These are phyloP conservation scores for Dendryphion nanum DNA, from an alignment of 2,329 filamentous ascomycete genomes.

Conservation along the genomic window DNA sequence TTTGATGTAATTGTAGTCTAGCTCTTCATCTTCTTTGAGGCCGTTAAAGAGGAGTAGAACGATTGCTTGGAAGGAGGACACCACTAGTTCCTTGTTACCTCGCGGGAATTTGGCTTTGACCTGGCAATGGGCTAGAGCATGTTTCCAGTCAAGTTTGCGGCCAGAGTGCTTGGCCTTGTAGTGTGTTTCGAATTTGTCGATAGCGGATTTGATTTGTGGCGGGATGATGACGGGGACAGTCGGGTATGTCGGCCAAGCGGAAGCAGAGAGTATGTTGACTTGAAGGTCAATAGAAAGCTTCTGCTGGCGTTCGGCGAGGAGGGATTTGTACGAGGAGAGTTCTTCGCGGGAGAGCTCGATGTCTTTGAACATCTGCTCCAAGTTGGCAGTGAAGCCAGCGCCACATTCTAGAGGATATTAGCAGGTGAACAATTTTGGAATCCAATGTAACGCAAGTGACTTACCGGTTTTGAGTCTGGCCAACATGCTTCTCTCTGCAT, in stretches of 20 bases:
- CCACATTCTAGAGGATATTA: constrained; percentile 69
- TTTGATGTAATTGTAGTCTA: constrained; percentile 75
- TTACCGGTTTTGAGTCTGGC: constrained; percentile 74
- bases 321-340: constrained; percentile 79
- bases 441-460: background rate
- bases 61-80: constrained; percentile 89
- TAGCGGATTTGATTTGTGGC: constrained; percentile 68
- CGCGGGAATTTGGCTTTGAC: constrained; percentile 77
- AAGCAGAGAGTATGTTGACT: constrained; percentile 86
- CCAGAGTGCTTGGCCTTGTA: constrained; percentile 91
- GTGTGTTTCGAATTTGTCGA: constrained; percentile 77
- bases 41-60: constrained; percentile 89
- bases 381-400: constrained; percentile 89
- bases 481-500: constrained; percentile 95
- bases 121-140: constrained; percentile 86
- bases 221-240: constrained; percentile 76
- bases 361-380: constrained; percentile 99
- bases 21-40: constrained; percentile 57
- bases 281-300: constrained; percentile 67
- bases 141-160: constrained; percentile 85
- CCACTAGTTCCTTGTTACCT: constrained; percentile 81
- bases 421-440: constrained; percentile 1
- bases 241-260: constrained; percentile 90
- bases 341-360: constrained; percentile 91
- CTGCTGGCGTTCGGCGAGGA: constrained; percentile 60